Percentiles rank a stretch among this genome's conserved stretches.
phyloP scores from a whole-genome alignment of 2,329 filamentous ascomycete species.

The Endoconidiophora laricicola region DNA sequence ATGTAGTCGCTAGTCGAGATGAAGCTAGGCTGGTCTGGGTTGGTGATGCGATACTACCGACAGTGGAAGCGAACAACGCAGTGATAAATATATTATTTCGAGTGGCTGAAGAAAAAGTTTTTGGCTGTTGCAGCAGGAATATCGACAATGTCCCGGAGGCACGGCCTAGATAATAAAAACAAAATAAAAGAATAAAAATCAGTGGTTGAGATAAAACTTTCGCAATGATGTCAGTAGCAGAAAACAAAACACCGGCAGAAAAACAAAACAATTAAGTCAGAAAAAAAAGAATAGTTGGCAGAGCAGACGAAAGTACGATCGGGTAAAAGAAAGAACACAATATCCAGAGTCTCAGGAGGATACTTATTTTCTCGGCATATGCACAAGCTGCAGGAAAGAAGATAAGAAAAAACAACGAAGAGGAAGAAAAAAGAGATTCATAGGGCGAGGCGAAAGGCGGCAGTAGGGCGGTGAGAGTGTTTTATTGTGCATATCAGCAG shows the following conservation, averaged over 20 bases:
- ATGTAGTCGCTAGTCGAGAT: too few species aligned
- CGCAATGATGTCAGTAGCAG: not conserved
- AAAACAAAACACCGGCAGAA: not conserved
- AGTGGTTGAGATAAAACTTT: too few species aligned
- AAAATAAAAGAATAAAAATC: not conserved
- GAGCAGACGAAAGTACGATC: not conserved
- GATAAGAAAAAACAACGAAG: not conserved
- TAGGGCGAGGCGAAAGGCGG: not conserved
- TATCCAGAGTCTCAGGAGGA: too few species aligned
- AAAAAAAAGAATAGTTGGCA: not conserved
- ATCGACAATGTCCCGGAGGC: too few species aligned
- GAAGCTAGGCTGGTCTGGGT: too few species aligned
- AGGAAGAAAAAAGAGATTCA: not conserved
- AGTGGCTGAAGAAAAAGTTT: too few species aligned
- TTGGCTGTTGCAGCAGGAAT: too few species aligned
- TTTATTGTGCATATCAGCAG: not conserved
- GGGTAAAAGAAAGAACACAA: not conserved
- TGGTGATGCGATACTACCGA: too few species aligned
- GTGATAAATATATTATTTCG: too few species aligned
- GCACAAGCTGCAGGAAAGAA: not conserved
- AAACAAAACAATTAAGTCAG: not conserved
- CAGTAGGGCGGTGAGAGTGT: slow-evolving; percentile 2
- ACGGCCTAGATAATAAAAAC: not conserved
- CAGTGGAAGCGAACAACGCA: too few species aligned
- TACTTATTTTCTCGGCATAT: too few species aligned